Evolutionary conservation across 192 early-diverging fungal species (phyloP).

Genomic region (Linnemannia exigua): DNA sequence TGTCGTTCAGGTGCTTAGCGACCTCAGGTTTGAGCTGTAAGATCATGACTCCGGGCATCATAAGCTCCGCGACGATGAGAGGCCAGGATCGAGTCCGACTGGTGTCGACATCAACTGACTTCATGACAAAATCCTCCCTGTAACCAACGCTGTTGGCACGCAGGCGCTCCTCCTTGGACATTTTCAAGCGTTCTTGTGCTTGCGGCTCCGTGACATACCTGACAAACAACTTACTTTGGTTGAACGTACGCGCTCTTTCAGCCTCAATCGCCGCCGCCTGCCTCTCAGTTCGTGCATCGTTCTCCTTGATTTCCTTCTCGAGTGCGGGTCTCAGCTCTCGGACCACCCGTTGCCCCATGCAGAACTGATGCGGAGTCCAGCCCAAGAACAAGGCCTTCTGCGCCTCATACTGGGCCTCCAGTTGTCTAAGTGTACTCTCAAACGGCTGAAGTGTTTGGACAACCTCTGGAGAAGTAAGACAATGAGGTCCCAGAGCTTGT

Average conservation of each 20-base stretch:
- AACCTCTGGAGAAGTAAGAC: slow-evolving; percentile 15
- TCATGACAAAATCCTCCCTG: slow-evolving; percentile 16
- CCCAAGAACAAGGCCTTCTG: background rate
- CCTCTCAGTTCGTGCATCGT: background rate
- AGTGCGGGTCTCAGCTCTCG: background rate
- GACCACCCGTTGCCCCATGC: background rate
- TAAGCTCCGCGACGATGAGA: slow-evolving; percentile 35
- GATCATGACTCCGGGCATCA: slow-evolving; percentile 35
- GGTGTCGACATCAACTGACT: background rate
- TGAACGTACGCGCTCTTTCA: background rate
- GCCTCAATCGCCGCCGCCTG: slow-evolving; percentile 9
- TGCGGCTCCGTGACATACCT: background rate
- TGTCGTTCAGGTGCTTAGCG: slow-evolving; percentile 10
- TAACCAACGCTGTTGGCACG: background rate
- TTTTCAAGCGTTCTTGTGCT: background rate
- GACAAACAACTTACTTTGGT: background rate
- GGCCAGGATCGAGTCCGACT: slow-evolving; percentile 15
- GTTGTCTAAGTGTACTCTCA: background rate
- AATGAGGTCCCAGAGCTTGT: background rate
- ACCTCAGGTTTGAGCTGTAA: background rate
- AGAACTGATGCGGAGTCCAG: background rate
- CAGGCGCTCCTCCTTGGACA: background rate
- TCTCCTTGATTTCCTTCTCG: background rate
- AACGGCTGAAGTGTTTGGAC: slow-evolving; percentile 10
- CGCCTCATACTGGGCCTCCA: slow-evolving; percentile 3